Evolutionary conservation across 2,329 filamentous ascomycete species (phyloP), one percentile per base, ranked within the genome.

Genomic region (Fusarium cicatricum): DNA sequence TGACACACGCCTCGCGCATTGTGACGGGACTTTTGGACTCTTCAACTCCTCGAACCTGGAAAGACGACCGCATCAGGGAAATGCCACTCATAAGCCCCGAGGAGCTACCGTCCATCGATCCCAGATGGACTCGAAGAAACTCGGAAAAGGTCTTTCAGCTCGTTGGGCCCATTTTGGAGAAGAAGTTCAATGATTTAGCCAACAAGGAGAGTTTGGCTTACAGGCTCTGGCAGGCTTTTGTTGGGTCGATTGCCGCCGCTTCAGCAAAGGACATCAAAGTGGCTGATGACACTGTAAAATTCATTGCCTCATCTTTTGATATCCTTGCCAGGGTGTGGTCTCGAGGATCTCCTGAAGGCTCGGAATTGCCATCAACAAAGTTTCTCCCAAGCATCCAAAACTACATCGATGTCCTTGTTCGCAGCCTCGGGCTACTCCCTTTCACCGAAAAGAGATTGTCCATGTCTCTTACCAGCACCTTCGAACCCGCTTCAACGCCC

Each of bases 231-330:
- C 72, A 77, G 23, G 78, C 82, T 1, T 77, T 92, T 11, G 79
- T 91, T 37, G 76, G 79, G 4, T 84, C 88, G 1, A 78, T 92
- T 21, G 83, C 86, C 3, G 82, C 84, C 42, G 90, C 90, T 33
- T 88, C 88, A 19, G 83, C 82, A 36, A 96, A 97, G 74, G 95
- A 99, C 74, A 89, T 99, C 65, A 96, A 94, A 67, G 88, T 93
- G 7, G 92, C 92, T 0, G 84, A 84, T 11, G 94, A 98, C 58
- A 91, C 92, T 2, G 90, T 91, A 69, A 84, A 87, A 57, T 94
- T 93, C 54, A 82, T 97, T 58, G 88, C 90, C 17, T 82, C 85
- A 36, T 81, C 92, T 17, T 82, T 94, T 43, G 86, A 86, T 36
- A 75, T 92, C 17, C 76, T 97, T 7, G 83, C 86, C 42, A 85